Evolutionary conservation across 192 early-diverging fungal species (phyloP).

Genomic region (Backusella parvicylindrica): DNA sequence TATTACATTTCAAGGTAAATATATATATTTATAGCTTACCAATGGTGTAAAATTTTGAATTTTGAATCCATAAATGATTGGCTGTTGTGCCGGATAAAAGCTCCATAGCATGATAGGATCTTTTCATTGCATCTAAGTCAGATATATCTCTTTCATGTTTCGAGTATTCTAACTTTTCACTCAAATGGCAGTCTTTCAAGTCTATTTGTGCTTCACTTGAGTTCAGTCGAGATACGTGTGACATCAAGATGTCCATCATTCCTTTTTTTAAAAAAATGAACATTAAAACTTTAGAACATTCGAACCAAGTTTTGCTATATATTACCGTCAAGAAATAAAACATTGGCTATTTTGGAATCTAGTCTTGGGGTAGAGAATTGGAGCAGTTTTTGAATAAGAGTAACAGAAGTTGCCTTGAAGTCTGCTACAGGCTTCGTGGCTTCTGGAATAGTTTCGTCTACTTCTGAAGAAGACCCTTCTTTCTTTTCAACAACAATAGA

Average conservation of each 20-base stretch:
- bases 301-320: not conserved
- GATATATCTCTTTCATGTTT: conserved; percentile 16
- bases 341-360: conserved; percentile 33
- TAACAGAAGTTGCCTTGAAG: conserved; percentile 26
- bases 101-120: conserved; percentile 39
- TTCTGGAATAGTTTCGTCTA: conserved; percentile 6
- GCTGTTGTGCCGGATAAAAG: conserved; percentile 20
- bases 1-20: not conserved
- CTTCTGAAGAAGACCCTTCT: not conserved
- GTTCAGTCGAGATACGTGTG: conserved; percentile 23
- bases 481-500: not conserved
- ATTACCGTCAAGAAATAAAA: conserved; percentile 33
- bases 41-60: conserved; percentile 22
- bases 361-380: conserved; percentile 25
- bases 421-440: not conserved
- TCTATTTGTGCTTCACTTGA: not conserved
- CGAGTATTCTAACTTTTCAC: conserved; percentile 6
- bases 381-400: conserved; percentile 29
- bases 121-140: conserved; percentile 28
- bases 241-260: conserved; percentile 35
- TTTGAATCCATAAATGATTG: conserved; percentile 28
- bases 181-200: not conserved
- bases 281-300: not conserved
- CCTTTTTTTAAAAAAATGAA: conserved; percentile 6
- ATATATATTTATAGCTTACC: conserved; percentile 10